These are phyloP conservation scores for Monilinia polystroma DNA, from an alignment of 2,329 filamentous ascomycete genomes.

Conservation along the genomic window DNA sequence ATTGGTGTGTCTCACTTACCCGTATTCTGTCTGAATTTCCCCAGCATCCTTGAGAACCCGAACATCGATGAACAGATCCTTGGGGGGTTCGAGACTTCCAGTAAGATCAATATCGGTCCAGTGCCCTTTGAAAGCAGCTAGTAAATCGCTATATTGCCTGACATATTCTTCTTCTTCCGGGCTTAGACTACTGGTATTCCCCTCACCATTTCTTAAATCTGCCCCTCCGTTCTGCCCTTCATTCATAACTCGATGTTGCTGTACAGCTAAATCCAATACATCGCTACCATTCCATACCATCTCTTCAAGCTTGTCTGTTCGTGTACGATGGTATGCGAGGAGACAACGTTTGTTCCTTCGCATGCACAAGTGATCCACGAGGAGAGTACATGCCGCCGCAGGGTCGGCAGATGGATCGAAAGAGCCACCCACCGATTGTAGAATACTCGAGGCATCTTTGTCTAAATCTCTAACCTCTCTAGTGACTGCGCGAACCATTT, in stretches of 20 bases:
- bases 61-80: slow-evolving; percentile 95
- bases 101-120: slow-evolving; percentile 98
- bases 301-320: slow-evolving; percentile 88
- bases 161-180: slow-evolving; percentile 98
- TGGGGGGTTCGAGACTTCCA: slow-evolving; percentile 88
- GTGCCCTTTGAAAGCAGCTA: slow-evolving; percentile 96
- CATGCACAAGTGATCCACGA: slow-evolving; percentile 94
- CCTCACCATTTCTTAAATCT: slow-evolving; percentile 47
- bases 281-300: slow-evolving; percentile 91
- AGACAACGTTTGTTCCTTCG: slow-evolving; percentile 94
- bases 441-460: slow-evolving; percentile 74
- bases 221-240: slow-evolving; percentile 39
- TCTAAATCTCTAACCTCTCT: slow-evolving; percentile 93
- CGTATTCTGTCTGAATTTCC: slow-evolving; percentile 98
- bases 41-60: slow-evolving; percentile 94
- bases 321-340: slow-evolving; percentile 87
- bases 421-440: slow-evolving; percentile 54
- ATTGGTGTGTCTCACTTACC: slow-evolving; percentile 55
- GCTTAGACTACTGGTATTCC: slow-evolving; percentile 72
- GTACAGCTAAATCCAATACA: slow-evolving; percentile 66
- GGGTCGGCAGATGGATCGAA: slow-evolving; percentile 87
- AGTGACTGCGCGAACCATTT: slow-evolving; percentile 81
- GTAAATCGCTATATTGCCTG: slow-evolving; percentile 82
- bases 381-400: slow-evolving; percentile 79
- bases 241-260: slow-evolving; percentile 48